phyloP scores from a whole-genome alignment of 306 rosid species.

The Lotus japonicus region DNA sequence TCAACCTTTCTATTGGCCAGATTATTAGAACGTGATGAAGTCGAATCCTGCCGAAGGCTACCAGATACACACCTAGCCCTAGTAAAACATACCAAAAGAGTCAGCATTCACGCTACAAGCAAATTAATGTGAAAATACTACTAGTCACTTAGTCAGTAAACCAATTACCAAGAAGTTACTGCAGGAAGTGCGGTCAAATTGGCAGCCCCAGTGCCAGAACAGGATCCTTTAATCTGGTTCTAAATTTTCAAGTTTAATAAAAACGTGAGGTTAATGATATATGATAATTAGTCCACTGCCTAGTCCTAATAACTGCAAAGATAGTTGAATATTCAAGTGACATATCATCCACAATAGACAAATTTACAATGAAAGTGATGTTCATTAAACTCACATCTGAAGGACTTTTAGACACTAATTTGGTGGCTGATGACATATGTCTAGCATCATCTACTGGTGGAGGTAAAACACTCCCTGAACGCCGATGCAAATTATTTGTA shows the following conservation, averaged over 20 bases:
- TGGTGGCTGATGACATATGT: slow-evolving; percentile 26
- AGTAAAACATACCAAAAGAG: not conserved
- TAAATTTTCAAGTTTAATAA: slow-evolving; percentile 23
- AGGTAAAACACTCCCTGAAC: slow-evolving; percentile 42
- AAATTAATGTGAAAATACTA: not conserved
- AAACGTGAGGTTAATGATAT: not conserved
- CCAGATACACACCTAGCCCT: slow-evolving; percentile 44
- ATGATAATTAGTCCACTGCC: not conserved
- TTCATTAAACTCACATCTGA: slow-evolving; percentile 31
- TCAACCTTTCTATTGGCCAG: slow-evolving; percentile 21
- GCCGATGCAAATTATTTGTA: slow-evolving; percentile 48
- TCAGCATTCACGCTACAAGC: slow-evolving; percentile 6
- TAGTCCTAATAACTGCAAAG: not conserved
- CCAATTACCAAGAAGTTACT: slow-evolving; percentile 34
- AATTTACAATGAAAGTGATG: not conserved
- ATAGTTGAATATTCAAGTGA: not conserved
- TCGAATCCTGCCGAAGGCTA: slow-evolving; percentile 14
- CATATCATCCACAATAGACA: slow-evolving; percentile 4
- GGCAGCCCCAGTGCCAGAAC: slow-evolving; percentile 15
- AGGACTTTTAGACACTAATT: slow-evolving; percentile 22
- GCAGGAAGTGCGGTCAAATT: slow-evolving; percentile 21
- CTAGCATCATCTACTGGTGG: slow-evolving; percentile 37
- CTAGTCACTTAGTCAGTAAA: not conserved
- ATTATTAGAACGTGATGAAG: slow-evolving; percentile 11
- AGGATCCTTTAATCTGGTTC: slow-evolving; percentile 29